Conservation (phyloP, 192 early-diverging fungal genomes). For the Mortierella hygrophila region DNA sequence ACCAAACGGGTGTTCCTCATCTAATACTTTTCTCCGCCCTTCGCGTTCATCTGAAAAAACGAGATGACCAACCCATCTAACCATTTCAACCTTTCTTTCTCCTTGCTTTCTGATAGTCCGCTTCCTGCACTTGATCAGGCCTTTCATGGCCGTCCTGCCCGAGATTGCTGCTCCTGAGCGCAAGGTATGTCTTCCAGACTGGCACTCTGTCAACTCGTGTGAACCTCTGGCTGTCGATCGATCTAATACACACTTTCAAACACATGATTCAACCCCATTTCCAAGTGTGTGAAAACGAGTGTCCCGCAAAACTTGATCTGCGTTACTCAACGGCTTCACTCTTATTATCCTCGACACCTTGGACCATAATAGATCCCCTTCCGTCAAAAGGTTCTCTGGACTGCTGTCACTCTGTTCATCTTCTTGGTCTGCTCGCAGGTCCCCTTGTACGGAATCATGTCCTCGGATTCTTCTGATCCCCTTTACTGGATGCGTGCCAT, state of each 20-base stretch:
- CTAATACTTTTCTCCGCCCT: not conserved
- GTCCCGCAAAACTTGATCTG: not conserved
- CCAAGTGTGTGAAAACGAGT: not conserved
- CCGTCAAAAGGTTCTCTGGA: conserved; percentile 99
- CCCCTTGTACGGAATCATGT: conserved; percentile 99
- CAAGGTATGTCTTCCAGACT: conserved; percentile 73
- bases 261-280: not conserved
- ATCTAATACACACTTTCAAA: conserved; percentile 6
- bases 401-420: conserved; percentile 98
- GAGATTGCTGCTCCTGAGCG: conserved; percentile 97
- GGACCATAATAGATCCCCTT: conserved; percentile 84
- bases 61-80: not conserved
- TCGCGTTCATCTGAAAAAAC: not conserved
- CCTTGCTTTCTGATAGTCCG: conserved; percentile 75
- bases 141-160: conserved; percentile 98
- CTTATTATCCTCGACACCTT: not conserved
- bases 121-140: conserved; percentile 95
- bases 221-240: not conserved
- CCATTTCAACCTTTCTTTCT: not conserved
- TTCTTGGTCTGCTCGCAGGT: conserved; percentile 99
- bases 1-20: not conserved
- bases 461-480: conserved; percentile 98
- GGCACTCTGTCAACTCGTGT: not conserved
- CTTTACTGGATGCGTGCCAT: conserved; percentile 99
- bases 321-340: not conserved